These are phyloP conservation scores for Spongospora subterranea DNA, from an alignment of 208 protist species.

Conservation along the genomic window DNA sequence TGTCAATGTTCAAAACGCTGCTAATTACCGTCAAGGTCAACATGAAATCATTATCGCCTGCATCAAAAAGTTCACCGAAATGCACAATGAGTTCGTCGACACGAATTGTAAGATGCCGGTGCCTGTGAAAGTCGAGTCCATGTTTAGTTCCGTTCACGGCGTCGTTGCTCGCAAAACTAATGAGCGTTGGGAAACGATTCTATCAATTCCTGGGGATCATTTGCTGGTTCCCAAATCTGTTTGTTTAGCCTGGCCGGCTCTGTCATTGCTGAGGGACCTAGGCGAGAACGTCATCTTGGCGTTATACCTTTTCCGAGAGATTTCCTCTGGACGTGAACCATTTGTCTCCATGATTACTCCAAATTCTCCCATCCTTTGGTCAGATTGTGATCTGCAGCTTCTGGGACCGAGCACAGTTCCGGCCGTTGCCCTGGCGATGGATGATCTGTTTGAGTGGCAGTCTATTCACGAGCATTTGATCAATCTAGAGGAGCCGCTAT, in stretches of 20 bases:
- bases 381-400: background rate
- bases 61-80: background rate
- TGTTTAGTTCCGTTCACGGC: background rate
- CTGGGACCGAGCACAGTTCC: background rate
- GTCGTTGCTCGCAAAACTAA: background rate
- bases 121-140: background rate
- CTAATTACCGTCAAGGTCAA: background rate
- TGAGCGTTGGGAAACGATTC: background rate
- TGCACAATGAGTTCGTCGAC: too few species aligned
- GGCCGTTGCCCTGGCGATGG: background rate
- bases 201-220: background rate
- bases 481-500: background rate
- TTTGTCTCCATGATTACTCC: background rate
- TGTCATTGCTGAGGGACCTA: too few species aligned
- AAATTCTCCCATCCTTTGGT: background rate
- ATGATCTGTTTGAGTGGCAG: background rate
- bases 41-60: background rate
- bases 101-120: too few species aligned
- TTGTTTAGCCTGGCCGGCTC: too few species aligned
- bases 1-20: background rate
- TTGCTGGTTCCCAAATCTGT: background rate
- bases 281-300: too few species aligned
- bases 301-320: background rate
- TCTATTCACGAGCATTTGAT: background rate
- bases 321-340: background rate